These are phyloP conservation scores for Asterophora parasitica DNA, from an alignment of 768 basidiomycete genomes.

Conservation along the genomic window DNA sequence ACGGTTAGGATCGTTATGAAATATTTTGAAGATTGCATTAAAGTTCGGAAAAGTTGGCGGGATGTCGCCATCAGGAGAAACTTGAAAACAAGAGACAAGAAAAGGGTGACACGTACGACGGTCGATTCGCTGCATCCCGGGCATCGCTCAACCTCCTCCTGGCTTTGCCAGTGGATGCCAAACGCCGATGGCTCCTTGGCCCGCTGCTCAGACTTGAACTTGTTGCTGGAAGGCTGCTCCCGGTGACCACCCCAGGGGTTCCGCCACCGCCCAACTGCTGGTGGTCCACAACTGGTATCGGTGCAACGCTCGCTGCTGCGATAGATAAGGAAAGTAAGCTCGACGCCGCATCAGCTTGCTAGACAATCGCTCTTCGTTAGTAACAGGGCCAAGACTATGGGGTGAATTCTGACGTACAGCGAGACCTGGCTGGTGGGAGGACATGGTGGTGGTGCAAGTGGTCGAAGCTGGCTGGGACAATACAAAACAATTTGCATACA, in stretches of 20 bases:
- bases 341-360: constrained; percentile 41
- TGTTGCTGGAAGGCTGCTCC: constrained; percentile 17
- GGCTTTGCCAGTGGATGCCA: constrained; percentile 67
- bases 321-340: constrained; percentile 70
- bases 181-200: constrained; percentile 56
- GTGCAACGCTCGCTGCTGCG: constrained; percentile 47
- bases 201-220: constrained; percentile 24
- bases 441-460: constrained; percentile 12
- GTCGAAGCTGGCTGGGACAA: constrained; percentile 9
- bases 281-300: constrained; percentile 31
- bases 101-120: constrained; percentile 51
- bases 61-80: constrained; percentile 8
- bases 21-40: constrained; percentile 1
- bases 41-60: neutral
- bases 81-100: constrained; percentile 9
- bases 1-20: constrained; percentile 6
- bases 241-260: constrained; percentile 11
- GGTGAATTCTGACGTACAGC: constrained; percentile 20
- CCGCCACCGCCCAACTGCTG: constrained; percentile 9
- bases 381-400: constrained; percentile 6
- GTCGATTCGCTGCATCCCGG: constrained; percentile 68
- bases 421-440: constrained; percentile 13
- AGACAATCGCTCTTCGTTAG: constrained; percentile 11
- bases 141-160: constrained; percentile 75
- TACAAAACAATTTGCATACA: constrained; percentile 16